Evolutionary conservation across 139 green algal genomes (phyloP), one percentile per base, ranked within the genome.

Genomic region (Diplosphaera chodatii): DNA sequence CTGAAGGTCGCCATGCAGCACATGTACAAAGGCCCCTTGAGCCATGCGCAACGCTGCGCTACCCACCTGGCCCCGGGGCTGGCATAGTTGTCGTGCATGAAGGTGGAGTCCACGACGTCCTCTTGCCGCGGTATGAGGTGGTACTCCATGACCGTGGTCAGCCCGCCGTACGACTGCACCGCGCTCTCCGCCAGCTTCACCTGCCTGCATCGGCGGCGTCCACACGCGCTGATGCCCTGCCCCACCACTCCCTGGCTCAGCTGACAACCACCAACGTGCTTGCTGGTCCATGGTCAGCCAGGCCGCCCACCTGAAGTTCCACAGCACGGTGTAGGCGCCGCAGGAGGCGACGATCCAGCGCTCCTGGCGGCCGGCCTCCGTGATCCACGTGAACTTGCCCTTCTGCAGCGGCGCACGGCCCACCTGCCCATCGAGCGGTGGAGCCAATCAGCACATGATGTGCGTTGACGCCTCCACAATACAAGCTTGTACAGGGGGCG

Each of bases 381-480:
- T 98, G 32, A 97, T 80, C 85, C 88, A 96, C 8, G 90, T 93
- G 79, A 96, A 95, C 31, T 83, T 80, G 15, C 77, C 90, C 68
- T 90, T 86, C 41, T 78, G 63, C 55, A 96, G 74, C 27, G 72
- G 75, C 0, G 80, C 72, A 25, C 68, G 55, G n/a, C 33, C n/a
- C 41, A 72, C 40, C 40, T 67, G 32, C 67, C 66, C 4, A 22
- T 59, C 33, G 32, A 22, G 32, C n/a, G n/a, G n/a, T n/a, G n/a
- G n/a, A n/a, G n/a, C n/a, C n/a, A n/a, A n/a, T n/a, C n/a, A n/a
- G n/a, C n/a, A n/a, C n/a, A n/a, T n/a, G n/a, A n/a, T n/a, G n/a
- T n/a, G 28, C 66, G 31, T 59, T 6, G 21, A 70, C 28, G 3
- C 29, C 64, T 34, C 23, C 29, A 55, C 16, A 30, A 65, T 27